These are phyloP conservation scores for Citrullus colocynthis DNA, from an alignment of 306 rosid species.

Conservation along the genomic window DNA sequence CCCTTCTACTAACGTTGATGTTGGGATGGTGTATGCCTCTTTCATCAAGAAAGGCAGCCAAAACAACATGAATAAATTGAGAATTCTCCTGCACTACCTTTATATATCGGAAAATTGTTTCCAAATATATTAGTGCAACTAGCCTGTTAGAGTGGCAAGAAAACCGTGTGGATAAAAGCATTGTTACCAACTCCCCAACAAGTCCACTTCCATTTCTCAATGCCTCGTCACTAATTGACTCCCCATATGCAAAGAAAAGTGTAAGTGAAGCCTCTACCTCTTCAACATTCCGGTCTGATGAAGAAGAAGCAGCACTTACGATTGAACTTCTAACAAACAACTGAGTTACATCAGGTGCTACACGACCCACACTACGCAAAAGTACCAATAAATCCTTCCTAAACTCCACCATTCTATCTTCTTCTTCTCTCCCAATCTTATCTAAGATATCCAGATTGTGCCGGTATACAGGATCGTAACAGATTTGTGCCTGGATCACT, in stretches of 20 bases:
- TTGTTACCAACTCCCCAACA: conserved; percentile 59
- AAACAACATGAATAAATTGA: conserved; percentile 64
- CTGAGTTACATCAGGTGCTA: conserved; percentile 66
- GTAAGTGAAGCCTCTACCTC: conserved; percentile 87
- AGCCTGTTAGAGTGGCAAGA: conserved; percentile 86
- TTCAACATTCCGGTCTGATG: conserved; percentile 66
- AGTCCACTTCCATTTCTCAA: conserved; percentile 54
- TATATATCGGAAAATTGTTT: conserved; percentile 70
- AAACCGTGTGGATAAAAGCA: conserved; percentile 71
- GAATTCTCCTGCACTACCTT: conserved; percentile 76
- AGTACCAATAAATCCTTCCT: conserved; percentile 86
- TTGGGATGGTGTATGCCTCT: conserved; percentile 91
- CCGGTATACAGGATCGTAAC: conserved; percentile 58
- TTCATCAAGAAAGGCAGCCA: conserved; percentile 91
- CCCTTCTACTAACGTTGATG: conserved; percentile 72
- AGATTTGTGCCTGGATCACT: conserved; percentile 58
- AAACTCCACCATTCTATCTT: conserved; percentile 76
- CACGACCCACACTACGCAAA: conserved; percentile 41
- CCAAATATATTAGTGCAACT: conserved; percentile 89
- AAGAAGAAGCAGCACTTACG: conserved; percentile 46
- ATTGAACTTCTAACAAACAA: conserved; percentile 59
- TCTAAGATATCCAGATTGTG: conserved; percentile 57
- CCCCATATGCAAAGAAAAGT: conserved; percentile 74
- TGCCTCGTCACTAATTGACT: conserved; percentile 60
- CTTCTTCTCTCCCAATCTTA: conserved; percentile 88